A percentile compares a stretch with the other conserved stretches of the same genome.
Conservation (phyloP, 1,284 basidiomycete species). For the Volvariella volvacea region DNA sequence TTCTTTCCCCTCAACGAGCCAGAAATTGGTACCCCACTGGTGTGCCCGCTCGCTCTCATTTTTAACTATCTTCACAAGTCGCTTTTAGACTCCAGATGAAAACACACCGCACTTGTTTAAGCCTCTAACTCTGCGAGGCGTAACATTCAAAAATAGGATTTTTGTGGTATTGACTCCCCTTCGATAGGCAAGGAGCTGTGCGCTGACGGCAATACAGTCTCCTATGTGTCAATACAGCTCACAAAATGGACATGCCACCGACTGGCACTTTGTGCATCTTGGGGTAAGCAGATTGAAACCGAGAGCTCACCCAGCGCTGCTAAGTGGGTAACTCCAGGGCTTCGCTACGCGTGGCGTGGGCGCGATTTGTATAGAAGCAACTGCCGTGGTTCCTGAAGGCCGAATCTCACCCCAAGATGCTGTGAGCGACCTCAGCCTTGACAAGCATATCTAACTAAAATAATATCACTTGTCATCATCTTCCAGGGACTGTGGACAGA, state of each 20-base stretch:
- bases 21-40: constrained; percentile 44
- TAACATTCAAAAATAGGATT: constrained; percentile 70
- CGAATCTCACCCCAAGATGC: constrained; percentile 66
- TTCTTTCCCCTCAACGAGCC: constrained; percentile 62
- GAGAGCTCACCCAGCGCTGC: background rate
- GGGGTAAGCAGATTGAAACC: constrained; percentile 33
- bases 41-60: constrained; percentile 15
- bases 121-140: constrained; percentile 55
- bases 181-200: background rate
- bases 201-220: constrained; percentile 37
- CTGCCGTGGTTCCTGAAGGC: constrained; percentile 71
- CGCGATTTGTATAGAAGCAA: constrained; percentile 63
- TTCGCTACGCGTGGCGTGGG: constrained; percentile 56
- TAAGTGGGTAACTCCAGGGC: constrained; percentile 26
- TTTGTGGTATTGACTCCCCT: constrained; percentile 37
- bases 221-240: constrained; percentile 79
- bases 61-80: no score
- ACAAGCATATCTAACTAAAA: constrained; percentile 7
- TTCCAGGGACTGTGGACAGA: constrained; percentile 65
- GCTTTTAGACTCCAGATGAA: no score
- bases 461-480: background rate
- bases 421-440: constrained; percentile 19
- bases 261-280: constrained; percentile 77
- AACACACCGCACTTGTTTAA: constrained; percentile 59
- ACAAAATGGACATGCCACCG: constrained; percentile 64